Evolutionary conservation across 768 basidiomycete genomes (phyloP).

Genomic region (Dentipellis sp.): DNA sequence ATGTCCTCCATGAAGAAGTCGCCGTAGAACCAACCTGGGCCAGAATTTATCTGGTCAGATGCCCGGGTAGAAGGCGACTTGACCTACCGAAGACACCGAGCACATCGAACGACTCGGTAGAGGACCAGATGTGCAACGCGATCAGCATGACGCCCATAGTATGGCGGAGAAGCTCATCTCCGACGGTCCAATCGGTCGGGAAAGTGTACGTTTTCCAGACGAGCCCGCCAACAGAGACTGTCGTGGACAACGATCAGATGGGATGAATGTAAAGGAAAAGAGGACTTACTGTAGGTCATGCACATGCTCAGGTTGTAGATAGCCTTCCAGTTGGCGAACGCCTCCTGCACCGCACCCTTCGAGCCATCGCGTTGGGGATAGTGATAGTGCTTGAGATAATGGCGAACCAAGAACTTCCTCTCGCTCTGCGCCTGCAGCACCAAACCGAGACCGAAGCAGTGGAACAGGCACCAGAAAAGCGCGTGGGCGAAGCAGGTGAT

Average conservation of each 20-base stretch:
- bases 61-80: slow-evolving; percentile 8
- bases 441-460: slow-evolving; percentile 80
- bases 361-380: slow-evolving; percentile 65
- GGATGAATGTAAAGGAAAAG: neutral
- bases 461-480: slow-evolving; percentile 76
- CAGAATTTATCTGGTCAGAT: neutral
- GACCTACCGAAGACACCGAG: slow-evolving; percentile 79
- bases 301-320: slow-evolving; percentile 88
- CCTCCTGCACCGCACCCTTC: slow-evolving; percentile 79
- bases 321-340: slow-evolving; percentile 92
- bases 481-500: slow-evolving; percentile 76
- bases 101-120: slow-evolving; percentile 84
- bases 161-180: slow-evolving; percentile 80
- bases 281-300: slow-evolving; percentile 81
- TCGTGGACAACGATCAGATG: neutral
- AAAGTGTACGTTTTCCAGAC: slow-evolving; percentile 87
- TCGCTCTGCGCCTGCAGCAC: slow-evolving; percentile 79
- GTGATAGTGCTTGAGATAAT: slow-evolving; percentile 92
- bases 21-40: slow-evolving; percentile 92
- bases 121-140: slow-evolving; percentile 86
- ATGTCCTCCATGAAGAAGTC: slow-evolving; percentile 96
- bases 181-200: slow-evolving; percentile 79
- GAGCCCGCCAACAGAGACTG: slow-evolving; percentile 79
- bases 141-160: slow-evolving; percentile 77
- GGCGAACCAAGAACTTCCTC: slow-evolving; percentile 83